These are phyloP conservation scores for Dipteronia dyeriana DNA, from an alignment of 345 rosid genomes.

Conservation along the genomic window DNA sequence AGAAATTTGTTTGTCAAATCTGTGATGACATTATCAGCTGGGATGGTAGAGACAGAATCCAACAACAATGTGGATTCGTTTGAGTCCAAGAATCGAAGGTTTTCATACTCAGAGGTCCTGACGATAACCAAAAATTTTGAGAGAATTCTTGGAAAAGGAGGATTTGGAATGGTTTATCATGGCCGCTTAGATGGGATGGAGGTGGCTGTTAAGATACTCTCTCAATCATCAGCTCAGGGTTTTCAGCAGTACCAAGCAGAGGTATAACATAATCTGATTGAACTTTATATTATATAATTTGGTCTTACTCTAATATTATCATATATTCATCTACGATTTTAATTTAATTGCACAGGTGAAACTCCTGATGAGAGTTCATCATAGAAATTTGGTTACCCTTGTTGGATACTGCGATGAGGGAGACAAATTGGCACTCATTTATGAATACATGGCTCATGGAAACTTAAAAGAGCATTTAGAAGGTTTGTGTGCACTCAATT, in stretches of 20 bases:
- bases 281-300: not conserved
- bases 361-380: constrained; percentile 19
- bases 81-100: constrained; percentile 25
- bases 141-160: constrained; percentile 35
- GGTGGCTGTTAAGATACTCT: constrained; percentile 39
- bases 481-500: not conserved
- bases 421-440: constrained; percentile 22
- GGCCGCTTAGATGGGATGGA: constrained; percentile 25
- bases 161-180: constrained; percentile 34
- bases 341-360: constrained; percentile 25
- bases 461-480: constrained; percentile 16
- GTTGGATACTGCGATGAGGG: constrained; percentile 18
- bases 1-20: not conserved
- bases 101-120: constrained; percentile 23
- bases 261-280: constrained; percentile 10
- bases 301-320: not conserved
- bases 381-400: constrained; percentile 2
- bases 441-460: constrained; percentile 35
- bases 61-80: not conserved
- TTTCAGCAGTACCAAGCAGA: constrained; percentile 27
- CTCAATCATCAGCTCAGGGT: constrained; percentile 22
- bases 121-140: constrained; percentile 32
- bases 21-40: not conserved
- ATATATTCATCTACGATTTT: not conserved
- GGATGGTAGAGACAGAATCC: not conserved